Percentiles rank a stretch among this genome's conserved stretches.
Conservation (phyloP, 345 rosid species). For the Linum tenue region DNA sequence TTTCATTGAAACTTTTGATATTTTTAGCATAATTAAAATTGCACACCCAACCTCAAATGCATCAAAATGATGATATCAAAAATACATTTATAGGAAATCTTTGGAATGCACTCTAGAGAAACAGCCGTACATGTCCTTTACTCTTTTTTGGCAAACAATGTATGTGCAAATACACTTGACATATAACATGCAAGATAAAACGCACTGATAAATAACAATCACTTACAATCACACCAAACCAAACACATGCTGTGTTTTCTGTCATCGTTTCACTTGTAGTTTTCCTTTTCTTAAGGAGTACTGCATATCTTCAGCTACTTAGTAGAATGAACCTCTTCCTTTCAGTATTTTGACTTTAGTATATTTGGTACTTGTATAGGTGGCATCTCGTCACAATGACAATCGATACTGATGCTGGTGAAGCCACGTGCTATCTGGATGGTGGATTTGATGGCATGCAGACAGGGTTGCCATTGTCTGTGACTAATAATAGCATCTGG, state of each 20-base stretch:
- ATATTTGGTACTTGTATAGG: conserved; percentile 32
- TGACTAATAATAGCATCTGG: conserved; percentile 62
- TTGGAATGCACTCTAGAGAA: too few species aligned
- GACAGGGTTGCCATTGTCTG: conserved; percentile 56
- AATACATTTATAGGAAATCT: too few species aligned
- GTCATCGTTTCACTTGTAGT: neutral
- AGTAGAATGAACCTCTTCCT: neutral
- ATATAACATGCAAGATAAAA: too few species aligned
- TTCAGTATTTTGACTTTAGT: neutral
- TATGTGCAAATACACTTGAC: too few species aligned
- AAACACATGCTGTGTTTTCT: neutral
- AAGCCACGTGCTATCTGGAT: conserved; percentile 94
- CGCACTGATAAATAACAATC: too few species aligned
- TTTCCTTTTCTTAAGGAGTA: neutral
- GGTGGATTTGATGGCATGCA: conserved; percentile 94
- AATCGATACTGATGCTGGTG: conserved; percentile 84
- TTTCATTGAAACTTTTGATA: too few species aligned
- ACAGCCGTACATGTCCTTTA: too few species aligned
- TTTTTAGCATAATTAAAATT: too few species aligned
- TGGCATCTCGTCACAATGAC: conserved; percentile 99
- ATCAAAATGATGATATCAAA: too few species aligned
- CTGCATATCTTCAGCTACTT: neutral
- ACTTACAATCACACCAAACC: too few species aligned
- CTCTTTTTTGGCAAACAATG: too few species aligned
- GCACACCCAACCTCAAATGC: too few species aligned